Evolutionary conservation across 768 basidiomycete genomes (phyloP).

Genomic region (Mycena galopus): DNA sequence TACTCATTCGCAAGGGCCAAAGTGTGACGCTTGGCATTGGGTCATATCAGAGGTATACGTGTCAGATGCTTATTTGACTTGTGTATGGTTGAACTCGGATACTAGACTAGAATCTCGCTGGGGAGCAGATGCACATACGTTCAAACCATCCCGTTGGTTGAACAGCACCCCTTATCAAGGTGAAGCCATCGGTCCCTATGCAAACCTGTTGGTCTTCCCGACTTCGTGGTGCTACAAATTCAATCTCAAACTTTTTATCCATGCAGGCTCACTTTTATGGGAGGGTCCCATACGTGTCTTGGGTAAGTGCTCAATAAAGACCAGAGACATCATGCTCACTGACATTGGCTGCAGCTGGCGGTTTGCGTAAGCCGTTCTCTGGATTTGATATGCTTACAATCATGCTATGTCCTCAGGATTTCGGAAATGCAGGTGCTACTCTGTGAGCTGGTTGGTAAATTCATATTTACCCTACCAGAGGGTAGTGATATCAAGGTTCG

Average conservation of each 20-base stretch:
- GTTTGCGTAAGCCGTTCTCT: conserved; percentile 3
- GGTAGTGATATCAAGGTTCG: not conserved
- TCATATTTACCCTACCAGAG: conserved; percentile 26
- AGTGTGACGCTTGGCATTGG: no score
- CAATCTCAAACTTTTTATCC: not conserved
- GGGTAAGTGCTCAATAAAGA: not conserved
- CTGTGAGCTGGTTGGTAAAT: not conserved
- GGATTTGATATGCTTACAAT: no score
- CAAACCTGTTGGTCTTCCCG: not conserved
- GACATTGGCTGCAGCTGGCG: not conserved
- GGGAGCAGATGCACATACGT: not conserved
- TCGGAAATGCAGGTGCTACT: no score
- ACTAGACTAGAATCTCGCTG: not conserved
- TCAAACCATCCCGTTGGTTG: not conserved
- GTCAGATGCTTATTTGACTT: no score
- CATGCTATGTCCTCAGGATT: no score
- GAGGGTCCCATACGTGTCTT: conserved; percentile 11
- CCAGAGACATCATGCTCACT: not conserved
- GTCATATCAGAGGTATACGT: no score
- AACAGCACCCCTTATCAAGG: not conserved
- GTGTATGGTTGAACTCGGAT: no score
- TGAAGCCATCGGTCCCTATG: not conserved
- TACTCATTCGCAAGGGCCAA: no score
- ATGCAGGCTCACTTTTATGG: conserved; percentile 9
- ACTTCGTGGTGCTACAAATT: no score